A percentile compares a stretch with the other conserved stretches of the same genome.
These are phyloP conservation scores for Poa pratensis DNA, from an alignment of 176 grass and related monocot genomes.

Conservation along the genomic window DNA sequence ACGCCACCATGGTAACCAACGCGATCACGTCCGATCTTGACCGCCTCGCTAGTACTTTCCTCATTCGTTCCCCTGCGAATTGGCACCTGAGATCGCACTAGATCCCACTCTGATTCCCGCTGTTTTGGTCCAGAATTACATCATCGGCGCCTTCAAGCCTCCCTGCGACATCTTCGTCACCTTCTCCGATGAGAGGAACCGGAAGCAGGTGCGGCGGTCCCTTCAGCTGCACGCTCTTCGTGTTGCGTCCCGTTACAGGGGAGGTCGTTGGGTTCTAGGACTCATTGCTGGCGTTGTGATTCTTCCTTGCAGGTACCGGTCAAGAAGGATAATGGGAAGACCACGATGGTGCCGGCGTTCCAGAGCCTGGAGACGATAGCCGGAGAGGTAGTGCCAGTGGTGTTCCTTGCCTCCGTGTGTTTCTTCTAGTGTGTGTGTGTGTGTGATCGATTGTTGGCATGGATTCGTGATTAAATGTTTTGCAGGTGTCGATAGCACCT, in stretches of 20 bases:
- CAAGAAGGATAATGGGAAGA: conserved; percentile 92
- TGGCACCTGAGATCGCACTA: neutral
- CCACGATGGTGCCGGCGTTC: conserved; percentile 75
- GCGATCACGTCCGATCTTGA: neutral
- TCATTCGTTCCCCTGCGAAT: conserved; percentile 23
- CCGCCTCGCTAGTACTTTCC: neutral
- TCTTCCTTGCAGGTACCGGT: conserved; percentile 54
- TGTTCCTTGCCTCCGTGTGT: neutral
- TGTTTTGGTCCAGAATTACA: conserved; percentile 59
- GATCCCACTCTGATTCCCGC: conserved; percentile 38
- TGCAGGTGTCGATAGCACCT: conserved; percentile 82
- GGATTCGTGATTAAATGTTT: conserved; percentile 11
- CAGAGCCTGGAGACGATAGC: conserved; percentile 84
- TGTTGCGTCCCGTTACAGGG: too few relatives aligned
- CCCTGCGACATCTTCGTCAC: conserved; percentile 83
- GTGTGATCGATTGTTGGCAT: conserved; percentile 8
- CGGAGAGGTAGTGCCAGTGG: conserved; percentile 63
- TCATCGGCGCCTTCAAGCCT: conserved; percentile 86
- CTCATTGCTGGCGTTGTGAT: neutral
- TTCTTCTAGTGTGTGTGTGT: neutral
- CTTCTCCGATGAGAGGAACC: conserved; percentile 74
- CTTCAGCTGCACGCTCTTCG: neutral
- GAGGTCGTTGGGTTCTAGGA: neutral
- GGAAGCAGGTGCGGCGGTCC: conserved; percentile 69
- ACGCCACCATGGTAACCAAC: conserved; percentile 41